Percentiles rank a stretch among this genome's conserved stretches.
phyloP scores from a whole-genome alignment of 768 basidiomycete genomes.

The Hygrophorus pudorinus region DNA sequence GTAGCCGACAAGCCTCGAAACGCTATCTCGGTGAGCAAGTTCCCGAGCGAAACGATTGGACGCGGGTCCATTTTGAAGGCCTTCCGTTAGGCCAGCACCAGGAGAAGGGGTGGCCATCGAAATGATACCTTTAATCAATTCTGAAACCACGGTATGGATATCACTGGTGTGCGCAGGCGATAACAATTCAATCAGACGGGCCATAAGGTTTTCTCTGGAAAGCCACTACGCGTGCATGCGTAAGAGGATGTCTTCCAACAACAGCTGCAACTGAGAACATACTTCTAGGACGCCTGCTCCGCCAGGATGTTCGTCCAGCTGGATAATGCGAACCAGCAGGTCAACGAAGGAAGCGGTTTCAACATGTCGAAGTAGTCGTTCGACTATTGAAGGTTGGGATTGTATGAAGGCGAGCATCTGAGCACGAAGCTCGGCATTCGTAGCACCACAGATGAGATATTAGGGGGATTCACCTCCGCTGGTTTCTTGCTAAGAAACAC shows the following conservation, averaged over 20 bases:
- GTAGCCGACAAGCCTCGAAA: conserved; percentile 63
- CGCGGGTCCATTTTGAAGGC: conserved; percentile 58
- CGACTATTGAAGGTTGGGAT: conserved; percentile 69
- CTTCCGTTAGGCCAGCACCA: conserved; percentile 60
- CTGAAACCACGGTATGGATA: conserved; percentile 78
- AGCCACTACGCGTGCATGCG: conserved; percentile 58
- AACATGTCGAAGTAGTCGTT: conserved; percentile 75
- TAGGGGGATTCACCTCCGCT: conserved; percentile 57
- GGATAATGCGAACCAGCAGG: conserved; percentile 80
- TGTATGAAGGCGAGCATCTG: conserved; percentile 93
- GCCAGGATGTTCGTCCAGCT: conserved; percentile 76
- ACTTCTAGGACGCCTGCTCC: conserved; percentile 83
- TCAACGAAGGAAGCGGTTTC: conserved; percentile 90
- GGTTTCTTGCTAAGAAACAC: conserved; percentile 84
- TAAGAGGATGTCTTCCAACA: conserved; percentile 16
- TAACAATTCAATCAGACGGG: conserved; percentile 69
- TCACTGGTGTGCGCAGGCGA: conserved; percentile 68
- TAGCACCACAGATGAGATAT: conserved; percentile 12
- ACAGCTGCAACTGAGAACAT: conserved; percentile 28
- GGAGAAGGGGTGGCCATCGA: conserved; percentile 88
- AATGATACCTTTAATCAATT: conserved; percentile 90
- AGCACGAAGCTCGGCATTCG: conserved; percentile 19
- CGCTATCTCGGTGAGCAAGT: conserved; percentile 62
- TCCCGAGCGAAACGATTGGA: conserved; percentile 88
- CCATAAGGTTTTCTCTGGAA: conserved; percentile 74